Percentiles rank a stretch among this genome's conserved stretches.
Conservation (phyloP, 2,329 filamentous ascomycete species). For the Diaporthe caulivora region DNA sequence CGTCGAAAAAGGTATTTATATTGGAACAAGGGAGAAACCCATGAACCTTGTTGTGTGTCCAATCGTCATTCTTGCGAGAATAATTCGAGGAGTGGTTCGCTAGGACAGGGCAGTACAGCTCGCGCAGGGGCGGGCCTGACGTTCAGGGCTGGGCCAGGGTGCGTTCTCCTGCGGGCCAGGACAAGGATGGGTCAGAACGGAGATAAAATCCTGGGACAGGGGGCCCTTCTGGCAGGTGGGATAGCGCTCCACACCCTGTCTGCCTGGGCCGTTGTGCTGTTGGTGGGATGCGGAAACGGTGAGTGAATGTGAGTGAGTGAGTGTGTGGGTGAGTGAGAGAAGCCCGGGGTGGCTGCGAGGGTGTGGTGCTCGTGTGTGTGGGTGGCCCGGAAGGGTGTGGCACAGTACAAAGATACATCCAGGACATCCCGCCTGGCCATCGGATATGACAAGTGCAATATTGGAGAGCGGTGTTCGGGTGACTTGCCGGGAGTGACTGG, state of each 20-base stretch:
- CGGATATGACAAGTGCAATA: conserved; percentile 20
- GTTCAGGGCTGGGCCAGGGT: conserved; percentile 25
- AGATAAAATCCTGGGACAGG: conserved; percentile 31
- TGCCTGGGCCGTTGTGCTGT: conserved; percentile 14
- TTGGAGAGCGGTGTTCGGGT: conserved; percentile 29
- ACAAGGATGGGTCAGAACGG: conserved; percentile 31
- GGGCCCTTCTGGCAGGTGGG: conserved; percentile 31
- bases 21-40: conserved; percentile 29
- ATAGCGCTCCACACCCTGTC: conserved; percentile 30
- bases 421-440: conserved; percentile 25
- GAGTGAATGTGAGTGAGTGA: conserved; percentile 4
- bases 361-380: background rate
- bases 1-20: conserved; percentile 35
- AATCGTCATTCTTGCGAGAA: conserved; percentile 34
- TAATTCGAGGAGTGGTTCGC: conserved; percentile 30
- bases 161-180: conserved; percentile 27
- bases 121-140: conserved; percentile 31
- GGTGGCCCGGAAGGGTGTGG: background rate
- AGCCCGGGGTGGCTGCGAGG: conserved; percentile 3
- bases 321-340: background rate
- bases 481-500: conserved; percentile 28
- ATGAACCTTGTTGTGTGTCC: conserved; percentile 32
- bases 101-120: conserved; percentile 24
- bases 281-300: conserved; percentile 33
- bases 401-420: conserved; percentile 22